Base-by-base conservation (phyloP, 768 basidiomycete genomes). In the Bullera alba region DNA sequence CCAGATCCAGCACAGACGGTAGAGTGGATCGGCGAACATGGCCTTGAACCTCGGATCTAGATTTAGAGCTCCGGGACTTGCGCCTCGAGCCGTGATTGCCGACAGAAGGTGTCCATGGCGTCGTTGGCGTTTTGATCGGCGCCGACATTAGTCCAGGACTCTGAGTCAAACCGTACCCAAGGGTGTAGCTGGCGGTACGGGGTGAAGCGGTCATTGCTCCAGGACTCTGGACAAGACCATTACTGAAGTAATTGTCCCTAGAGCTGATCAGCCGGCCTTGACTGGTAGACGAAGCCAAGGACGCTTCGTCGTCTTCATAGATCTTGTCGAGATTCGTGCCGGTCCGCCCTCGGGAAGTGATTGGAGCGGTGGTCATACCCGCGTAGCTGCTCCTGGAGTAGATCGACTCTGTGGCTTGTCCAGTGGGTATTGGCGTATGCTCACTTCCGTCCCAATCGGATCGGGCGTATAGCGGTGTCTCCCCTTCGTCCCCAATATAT, bases 1-100 rank as follows among this genome's bases (percentile, higher is more conserved):
- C 42, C 8, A 58, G 39, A n/a, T 54, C 53, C 17, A 54, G 32
- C 19, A 51, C 46, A 10, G 57, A 58, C 30, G 57, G 57, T 22
- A 54, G 26, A 16, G 49, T 51, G 23, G 53, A 54, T 23, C 46
- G 37, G 7, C 49, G 42, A 30, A 10, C 22, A 38, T 25, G 23
- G 42, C 15, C 28, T 10, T 27, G 39, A 26, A 14, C 19, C 19
- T 34, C 39, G 8, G 32, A 17, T 36, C 46, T 26, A 36, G 28
- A 26, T 12, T 23, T 30, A 15, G 34, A 39, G 12, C 21, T 21
- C 17, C 34, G 21, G 10, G n/a, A n/a, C n/a, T n/a, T n/a, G n/a
- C n/a, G n/a, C n/a, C n/a, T n/a, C n/a, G n/a, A n/a, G n/a, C n/a
- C n/a, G n/a, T n/a, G n/a, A n/a, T n/a, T n/a, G n/a, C n/a, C n/a